Percentiles rank a stretch among this genome's conserved stretches.
phyloP scores from a whole-genome alignment of 1,284 basidiomycete species.

The Fistulinella cinereoalba region DNA sequence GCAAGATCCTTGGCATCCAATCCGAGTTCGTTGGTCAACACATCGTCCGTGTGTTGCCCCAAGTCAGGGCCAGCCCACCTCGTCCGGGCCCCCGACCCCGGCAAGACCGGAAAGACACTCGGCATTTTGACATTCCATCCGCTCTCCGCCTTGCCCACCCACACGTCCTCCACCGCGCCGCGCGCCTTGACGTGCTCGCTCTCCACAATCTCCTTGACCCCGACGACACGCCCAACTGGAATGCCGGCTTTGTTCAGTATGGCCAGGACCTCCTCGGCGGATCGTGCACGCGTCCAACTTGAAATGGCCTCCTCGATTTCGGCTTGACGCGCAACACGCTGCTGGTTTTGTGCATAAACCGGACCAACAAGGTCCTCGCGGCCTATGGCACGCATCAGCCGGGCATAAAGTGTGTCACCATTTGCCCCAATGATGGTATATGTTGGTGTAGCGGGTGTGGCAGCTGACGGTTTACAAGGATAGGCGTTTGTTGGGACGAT shows the following conservation, averaged over 20 bases:
- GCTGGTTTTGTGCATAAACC: constrained; percentile 55
- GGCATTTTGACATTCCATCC: constrained; percentile 67
- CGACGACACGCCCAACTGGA: constrained; percentile 61
- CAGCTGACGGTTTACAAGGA: constrained; percentile 52
- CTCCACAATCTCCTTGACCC: constrained; percentile 59
- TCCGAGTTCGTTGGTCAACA: constrained; percentile 51
- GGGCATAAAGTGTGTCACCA: constrained; percentile 63
- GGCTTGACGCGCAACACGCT: constrained; percentile 53
- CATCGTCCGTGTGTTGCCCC: constrained; percentile 60
- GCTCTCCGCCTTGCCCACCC: constrained; percentile 41
- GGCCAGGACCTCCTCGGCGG: constrained; percentile 44
- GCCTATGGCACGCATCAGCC: constrained; percentile 58
- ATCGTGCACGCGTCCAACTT: constrained; percentile 51
- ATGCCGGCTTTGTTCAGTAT: constrained; percentile 47
- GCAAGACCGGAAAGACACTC: constrained; percentile 56
- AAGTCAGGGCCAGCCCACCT: constrained; percentile 68
- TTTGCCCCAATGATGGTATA: constrained; percentile 72
- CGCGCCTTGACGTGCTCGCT: constrained; percentile 53
- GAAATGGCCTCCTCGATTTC: constrained; percentile 64
- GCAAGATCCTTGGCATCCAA: constrained; percentile 43
- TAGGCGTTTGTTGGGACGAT: constrained; percentile 73
- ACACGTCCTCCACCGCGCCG: constrained; percentile 58
- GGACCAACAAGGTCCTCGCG: constrained; percentile 58
- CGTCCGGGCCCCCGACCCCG: constrained; percentile 53
- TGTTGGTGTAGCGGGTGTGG: constrained; percentile 41